These are phyloP conservation scores for Withania somnifera DNA, from an alignment of 305 asterid species.

Conservation along the genomic window DNA sequence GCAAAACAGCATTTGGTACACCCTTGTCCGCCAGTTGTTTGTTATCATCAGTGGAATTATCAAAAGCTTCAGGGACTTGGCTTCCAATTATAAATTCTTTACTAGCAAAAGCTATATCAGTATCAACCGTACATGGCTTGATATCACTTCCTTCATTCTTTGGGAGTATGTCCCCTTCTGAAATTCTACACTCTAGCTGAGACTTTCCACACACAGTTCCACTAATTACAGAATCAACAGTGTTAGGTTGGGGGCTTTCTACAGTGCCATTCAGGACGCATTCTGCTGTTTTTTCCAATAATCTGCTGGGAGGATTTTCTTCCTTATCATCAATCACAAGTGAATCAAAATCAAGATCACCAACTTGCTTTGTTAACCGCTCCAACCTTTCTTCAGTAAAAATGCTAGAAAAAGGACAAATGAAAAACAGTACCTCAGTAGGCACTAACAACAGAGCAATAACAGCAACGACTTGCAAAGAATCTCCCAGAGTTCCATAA, in stretches of 20 bases:
- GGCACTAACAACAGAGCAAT: not conserved
- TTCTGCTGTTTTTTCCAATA: conserved; percentile 28
- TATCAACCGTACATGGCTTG: conserved; percentile 22
- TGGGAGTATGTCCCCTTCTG: conserved; percentile 20
- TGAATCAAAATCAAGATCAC: conserved; percentile 51
- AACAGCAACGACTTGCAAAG: not conserved
- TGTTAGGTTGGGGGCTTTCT: conserved; percentile 39
- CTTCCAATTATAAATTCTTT: conserved; percentile 23
- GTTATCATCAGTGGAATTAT: conserved; percentile 24
- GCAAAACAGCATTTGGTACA: conserved; percentile 44
- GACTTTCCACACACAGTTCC: conserved; percentile 24
- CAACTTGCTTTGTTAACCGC: conserved; percentile 60
- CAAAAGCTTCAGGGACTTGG: conserved; percentile 20
- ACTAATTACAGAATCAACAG: conserved; percentile 27
- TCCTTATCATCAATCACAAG: conserved; percentile 29
- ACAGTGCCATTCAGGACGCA: conserved; percentile 26
- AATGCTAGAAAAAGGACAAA: conserved; percentile 41
- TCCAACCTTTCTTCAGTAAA: conserved; percentile 90
- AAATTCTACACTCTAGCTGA: conserved; percentile 30
- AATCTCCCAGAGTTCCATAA: not conserved
- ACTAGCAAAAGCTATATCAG: conserved; percentile 28
- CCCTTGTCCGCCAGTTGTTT: conserved; percentile 39
- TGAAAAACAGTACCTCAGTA: not conserved
- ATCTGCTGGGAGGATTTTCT: conserved; percentile 32
- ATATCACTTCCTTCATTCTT: conserved; percentile 22